phyloP scores from a whole-genome alignment of 495 filamentous ascomycete species.

The Tuber aestivum region DNA sequence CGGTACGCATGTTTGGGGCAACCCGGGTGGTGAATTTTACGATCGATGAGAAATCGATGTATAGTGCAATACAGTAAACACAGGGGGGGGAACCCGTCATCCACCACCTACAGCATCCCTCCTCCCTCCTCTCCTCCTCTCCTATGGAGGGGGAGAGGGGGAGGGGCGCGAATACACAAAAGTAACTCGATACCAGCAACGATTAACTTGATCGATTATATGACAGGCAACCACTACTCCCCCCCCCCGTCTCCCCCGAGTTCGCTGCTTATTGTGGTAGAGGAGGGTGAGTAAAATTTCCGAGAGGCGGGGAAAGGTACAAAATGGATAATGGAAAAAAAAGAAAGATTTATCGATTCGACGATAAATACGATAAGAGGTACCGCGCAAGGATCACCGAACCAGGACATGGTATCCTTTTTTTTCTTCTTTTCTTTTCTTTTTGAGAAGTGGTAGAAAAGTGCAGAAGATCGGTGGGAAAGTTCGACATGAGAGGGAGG shows the following conservation, averaged over 20 bases:
- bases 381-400: too few species aligned
- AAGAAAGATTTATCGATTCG: not conserved
- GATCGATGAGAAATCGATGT: slow-evolving; percentile 28
- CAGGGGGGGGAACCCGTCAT: not conserved
- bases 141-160: not conserved
- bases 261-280: not conserved
- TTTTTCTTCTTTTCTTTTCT: not conserved
- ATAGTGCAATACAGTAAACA: too few species aligned
- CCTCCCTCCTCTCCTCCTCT: not conserved
- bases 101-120: not conserved
- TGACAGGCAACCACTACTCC: not conserved
- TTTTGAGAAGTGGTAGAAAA: not conserved
- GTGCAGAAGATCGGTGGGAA: not conserved
- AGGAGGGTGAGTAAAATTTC: not conserved
- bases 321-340: not conserved
- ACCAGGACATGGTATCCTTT: not conserved
- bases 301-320: not conserved
- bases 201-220: not conserved
- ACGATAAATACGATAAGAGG: not conserved
- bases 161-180: not conserved
- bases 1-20: slow-evolving; percentile 27
- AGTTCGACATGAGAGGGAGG: not conserved
- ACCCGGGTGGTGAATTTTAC: slow-evolving; percentile 23
- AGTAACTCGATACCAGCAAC: not conserved
- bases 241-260: not conserved